Conservation (phyloP, 192 early-diverging fungal species). For the Coemansia sp. region DNA sequence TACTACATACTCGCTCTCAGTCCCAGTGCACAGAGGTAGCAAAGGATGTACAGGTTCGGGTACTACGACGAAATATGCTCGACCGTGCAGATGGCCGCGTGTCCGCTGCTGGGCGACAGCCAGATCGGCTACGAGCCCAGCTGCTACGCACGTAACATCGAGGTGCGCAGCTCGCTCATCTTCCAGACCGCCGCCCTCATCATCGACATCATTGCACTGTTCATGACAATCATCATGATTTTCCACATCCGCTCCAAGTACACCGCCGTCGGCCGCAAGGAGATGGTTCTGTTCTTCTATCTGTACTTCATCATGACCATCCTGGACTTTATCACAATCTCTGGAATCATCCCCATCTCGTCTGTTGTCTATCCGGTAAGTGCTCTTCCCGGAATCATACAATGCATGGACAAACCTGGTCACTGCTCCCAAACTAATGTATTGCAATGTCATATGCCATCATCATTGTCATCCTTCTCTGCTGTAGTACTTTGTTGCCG, state of each 20-base stretch:
- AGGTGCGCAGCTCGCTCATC: conserved; percentile 76
- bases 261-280: conserved; percentile 98
- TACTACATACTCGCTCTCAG: too few species aligned
- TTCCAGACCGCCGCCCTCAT: conserved; percentile 98
- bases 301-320: conserved; percentile 83
- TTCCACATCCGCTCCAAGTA: conserved; percentile 97
- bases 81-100: conserved; percentile 80
- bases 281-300: conserved; percentile 99
- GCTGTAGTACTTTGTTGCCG: conserved; percentile 78
- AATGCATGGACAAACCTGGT: not conserved
- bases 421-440: not conserved
- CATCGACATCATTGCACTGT: conserved; percentile 86
- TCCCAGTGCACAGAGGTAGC: not conserved
- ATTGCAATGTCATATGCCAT: not conserved
- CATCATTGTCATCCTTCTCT: too few species aligned
- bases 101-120: conserved; percentile 82
- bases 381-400: conserved; percentile 29
- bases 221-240: conserved; percentile 99
- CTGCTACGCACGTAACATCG: conserved; percentile 96
- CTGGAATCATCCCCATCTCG: conserved; percentile 89
- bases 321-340: conserved; percentile 87
- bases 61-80: conserved; percentile 90
- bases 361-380: conserved; percentile 68
- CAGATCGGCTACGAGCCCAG: conserved; percentile 75
- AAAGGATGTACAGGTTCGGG: conserved; percentile 61